Conservation (phyloP, 139 green algal genomes). For the Chlamydomonas applanata region DNA sequence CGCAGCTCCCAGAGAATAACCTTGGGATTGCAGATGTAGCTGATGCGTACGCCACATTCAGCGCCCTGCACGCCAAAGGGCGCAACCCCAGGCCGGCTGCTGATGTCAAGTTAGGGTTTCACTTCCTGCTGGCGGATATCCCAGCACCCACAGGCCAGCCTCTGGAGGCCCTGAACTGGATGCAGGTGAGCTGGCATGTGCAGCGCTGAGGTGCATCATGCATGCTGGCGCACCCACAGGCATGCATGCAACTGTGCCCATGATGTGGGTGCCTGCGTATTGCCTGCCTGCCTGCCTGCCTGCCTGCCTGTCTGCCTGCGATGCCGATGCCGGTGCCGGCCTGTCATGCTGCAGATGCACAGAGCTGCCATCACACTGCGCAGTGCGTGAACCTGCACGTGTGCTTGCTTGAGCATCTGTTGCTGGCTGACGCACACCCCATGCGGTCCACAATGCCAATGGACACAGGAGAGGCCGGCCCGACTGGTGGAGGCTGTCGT, state of each 20-base stretch:
- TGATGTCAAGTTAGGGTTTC: constrained; percentile 18
- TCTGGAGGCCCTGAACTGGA: background rate
- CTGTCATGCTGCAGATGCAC: too few species aligned
- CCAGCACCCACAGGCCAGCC: background rate
- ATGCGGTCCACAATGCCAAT: too few species aligned
- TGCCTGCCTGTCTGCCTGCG: too few species aligned
- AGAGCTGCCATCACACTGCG: too few species aligned
- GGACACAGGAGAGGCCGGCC: too few species aligned
- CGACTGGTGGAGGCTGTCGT: constrained; percentile 25
- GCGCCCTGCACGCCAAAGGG: constrained; percentile 35
- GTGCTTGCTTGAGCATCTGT: constrained; percentile 1
- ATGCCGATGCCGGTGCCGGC: too few species aligned
- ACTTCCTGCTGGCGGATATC: constrained; percentile 34
- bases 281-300: background rate
- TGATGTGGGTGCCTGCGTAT: too few species aligned
- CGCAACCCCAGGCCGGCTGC: constrained; percentile 16
- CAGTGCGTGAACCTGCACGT: background rate
- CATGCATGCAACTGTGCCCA: too few species aligned
- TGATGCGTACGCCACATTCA: constrained; percentile 34
- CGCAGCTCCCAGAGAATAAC: background rate
- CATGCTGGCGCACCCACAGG: background rate
- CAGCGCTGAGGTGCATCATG: background rate
- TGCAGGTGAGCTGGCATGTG: background rate
- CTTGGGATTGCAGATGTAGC: constrained; percentile 14
- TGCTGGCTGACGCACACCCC: too few species aligned